A percentile compares a stretch with the other conserved stretches of the same genome.
Conservation (phyloP, 768 basidiomycete species). For the Tulasnella sp. region DNA sequence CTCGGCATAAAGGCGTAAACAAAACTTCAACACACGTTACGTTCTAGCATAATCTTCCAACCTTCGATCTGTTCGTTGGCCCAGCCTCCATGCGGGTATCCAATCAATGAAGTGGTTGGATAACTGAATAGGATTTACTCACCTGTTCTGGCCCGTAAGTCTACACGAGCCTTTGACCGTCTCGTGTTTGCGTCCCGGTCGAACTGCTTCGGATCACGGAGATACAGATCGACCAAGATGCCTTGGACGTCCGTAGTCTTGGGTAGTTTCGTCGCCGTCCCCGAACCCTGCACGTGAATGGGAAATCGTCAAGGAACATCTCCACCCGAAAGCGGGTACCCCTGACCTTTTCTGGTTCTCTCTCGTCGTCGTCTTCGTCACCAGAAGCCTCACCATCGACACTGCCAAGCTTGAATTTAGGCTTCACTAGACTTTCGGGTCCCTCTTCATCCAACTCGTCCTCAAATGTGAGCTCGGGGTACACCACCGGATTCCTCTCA, state of each 20-base stretch:
- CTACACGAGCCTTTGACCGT: conserved; percentile 49
- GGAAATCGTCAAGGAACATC: neutral
- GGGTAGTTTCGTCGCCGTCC: neutral
- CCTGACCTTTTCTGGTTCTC: conserved; percentile 34
- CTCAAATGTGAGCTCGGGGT: conserved; percentile 34
- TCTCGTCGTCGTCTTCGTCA: conserved; percentile 21
- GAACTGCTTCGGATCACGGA: conserved; percentile 62
- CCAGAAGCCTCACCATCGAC: conserved; percentile 31
- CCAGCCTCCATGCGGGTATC: conserved; percentile 39
- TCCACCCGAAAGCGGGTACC: neutral
- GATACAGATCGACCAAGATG: conserved; percentile 63
- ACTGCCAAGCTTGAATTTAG: conserved; percentile 12
- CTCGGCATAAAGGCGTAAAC: neutral
- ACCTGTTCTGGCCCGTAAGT: conserved; percentile 61
- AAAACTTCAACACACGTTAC: conserved; percentile 47
- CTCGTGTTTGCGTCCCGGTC: conserved; percentile 63
- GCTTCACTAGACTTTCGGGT: conserved; percentile 15
- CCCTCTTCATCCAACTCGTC: conserved; percentile 35
- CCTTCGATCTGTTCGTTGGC: conserved; percentile 82
- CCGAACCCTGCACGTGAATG: neutral
- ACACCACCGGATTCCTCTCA: conserved; percentile 42
- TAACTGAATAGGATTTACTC: conserved; percentile 16
- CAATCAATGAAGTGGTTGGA: neutral
- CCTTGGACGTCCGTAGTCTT: neutral
- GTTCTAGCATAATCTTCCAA: conserved; percentile 81